Percentiles rank a stretch among this genome's conserved stretches.
Evolutionary conservation across 164 flowering plant species (phyloP).

Genomic region (Magnolia sinica): DNA sequence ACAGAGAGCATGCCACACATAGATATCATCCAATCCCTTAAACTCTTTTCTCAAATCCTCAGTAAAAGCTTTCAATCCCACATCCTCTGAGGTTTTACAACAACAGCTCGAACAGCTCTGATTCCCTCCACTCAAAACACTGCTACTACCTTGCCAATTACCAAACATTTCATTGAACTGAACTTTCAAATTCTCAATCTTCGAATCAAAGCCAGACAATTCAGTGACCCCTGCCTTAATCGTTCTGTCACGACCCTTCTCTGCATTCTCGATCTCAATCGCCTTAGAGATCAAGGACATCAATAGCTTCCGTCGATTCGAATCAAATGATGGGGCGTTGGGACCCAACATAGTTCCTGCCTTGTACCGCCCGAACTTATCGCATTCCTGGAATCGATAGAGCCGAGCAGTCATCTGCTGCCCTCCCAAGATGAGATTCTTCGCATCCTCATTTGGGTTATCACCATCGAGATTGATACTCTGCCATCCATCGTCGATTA

Average conservation of each 20-base stretch:
- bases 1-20: slow-evolving; percentile 83
- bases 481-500: slow-evolving; percentile 94
- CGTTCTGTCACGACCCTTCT: slow-evolving; percentile 45
- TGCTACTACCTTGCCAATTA: slow-evolving; percentile 15
- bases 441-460: slow-evolving; percentile 50
- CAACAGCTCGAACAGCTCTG: slow-evolving; percentile 13
- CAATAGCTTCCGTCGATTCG: slow-evolving; percentile 46
- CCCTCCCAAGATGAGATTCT: slow-evolving; percentile 73
- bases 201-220: slow-evolving; percentile 31
- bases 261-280: slow-evolving; percentile 60
- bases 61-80: slow-evolving; percentile 68
- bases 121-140: neutral
- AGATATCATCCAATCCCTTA: slow-evolving; percentile 74
- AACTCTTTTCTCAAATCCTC: slow-evolving; percentile 60
- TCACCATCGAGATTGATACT: slow-evolving; percentile 57
- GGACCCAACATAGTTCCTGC: slow-evolving; percentile 45
- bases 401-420: slow-evolving; percentile 82
- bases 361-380: slow-evolving; percentile 59
- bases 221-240: slow-evolving; percentile 39
- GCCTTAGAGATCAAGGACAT: slow-evolving; percentile 52
- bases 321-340: slow-evolving; percentile 44
- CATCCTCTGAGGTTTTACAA: slow-evolving; percentile 17
- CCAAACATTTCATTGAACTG: slow-evolving; percentile 45
- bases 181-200: slow-evolving; percentile 30
- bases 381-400: slow-evolving; percentile 55